phyloP scores from a whole-genome alignment of 495 filamentous ascomycete species.

The Xylaria longipes region DNA sequence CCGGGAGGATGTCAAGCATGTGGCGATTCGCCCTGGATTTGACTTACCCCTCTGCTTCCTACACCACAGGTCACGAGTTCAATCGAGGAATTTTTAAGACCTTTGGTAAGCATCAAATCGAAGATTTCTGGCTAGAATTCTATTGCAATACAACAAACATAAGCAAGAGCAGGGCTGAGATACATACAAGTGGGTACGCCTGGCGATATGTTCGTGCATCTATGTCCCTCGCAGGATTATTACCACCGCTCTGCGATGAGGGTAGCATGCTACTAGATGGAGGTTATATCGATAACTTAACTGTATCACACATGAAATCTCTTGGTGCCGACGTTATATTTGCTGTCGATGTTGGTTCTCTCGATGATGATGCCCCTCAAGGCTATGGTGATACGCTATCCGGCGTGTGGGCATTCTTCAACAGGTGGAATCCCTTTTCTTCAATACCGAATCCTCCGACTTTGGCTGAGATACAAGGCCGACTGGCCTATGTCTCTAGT shows the following conservation, averaged over 20 bases:
- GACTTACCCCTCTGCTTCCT: constrained; percentile 93
- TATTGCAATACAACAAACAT: constrained; percentile 99
- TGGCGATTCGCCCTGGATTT: constrained; percentile 96
- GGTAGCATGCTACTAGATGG: constrained; percentile 95
- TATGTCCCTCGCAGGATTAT: constrained; percentile 91
- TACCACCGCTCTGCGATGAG: constrained; percentile 95
- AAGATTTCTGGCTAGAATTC: constrained; percentile 98
- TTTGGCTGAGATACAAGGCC: constrained; percentile 91
- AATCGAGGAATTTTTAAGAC: constrained; percentile 99
- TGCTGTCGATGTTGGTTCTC: constrained; percentile 89
- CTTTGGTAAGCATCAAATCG: constrained; percentile 93
- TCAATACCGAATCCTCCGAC: constrained; percentile 88
- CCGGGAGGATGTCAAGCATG: constrained; percentile 94
- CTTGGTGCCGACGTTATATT: constrained; percentile 94
- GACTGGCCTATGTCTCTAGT: constrained; percentile 90
- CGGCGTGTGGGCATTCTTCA: constrained; percentile 92
- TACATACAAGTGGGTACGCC: constrained; percentile 92
- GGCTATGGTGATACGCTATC: constrained; percentile 90
- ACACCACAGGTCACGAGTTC: constrained; percentile 98
- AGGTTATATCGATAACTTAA: constrained; percentile 96
- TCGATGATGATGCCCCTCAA: constrained; percentile 91
- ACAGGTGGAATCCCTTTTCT: constrained; percentile 96
- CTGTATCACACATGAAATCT: constrained; percentile 94
- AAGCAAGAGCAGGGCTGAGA: constrained; percentile 83
- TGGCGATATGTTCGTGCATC: constrained; percentile 96